Base-by-base conservation (phyloP, 805 yeast genomes). In the Candida xyloterini region DNA sequence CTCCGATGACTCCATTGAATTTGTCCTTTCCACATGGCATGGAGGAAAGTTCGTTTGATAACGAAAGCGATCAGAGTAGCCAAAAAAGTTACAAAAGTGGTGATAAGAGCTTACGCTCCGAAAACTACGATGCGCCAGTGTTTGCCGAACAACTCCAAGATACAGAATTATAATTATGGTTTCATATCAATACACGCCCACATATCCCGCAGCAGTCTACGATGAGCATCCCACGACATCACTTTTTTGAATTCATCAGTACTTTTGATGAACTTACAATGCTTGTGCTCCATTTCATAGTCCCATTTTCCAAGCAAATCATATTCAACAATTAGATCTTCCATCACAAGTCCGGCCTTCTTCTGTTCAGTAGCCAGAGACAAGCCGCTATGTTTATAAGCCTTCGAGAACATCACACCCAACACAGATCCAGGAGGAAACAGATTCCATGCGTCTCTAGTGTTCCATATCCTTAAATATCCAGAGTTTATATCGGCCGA, bases 1-100 rank as follows among this genome's bases (percentile, higher is more conserved):
- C 67, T 0, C 65, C 67, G 24, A 62, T 64, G 66, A 64, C 68
- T 3, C 68, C 68, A 8, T 41, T 64, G 15, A 51, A 47, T 24
- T 44, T 62, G 25, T 54, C 62, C 4, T 46, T 57, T 18, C 51
- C 62, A 3, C 27, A 35, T 2, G 57, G 47, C n/a, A 15, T 35
- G 18, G 44, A 41, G 27, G 49, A 51, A 10, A 44, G 42, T 25
- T 40, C 50, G 9, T 44, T 48, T 15, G 44, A 45, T 1, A 47
- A 47, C 38, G 54, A 52, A 11, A 46, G 47, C n/a, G 56, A 49
- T 28, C 47, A 33, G 11, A 33, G 18, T 18, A 36, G 40, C 30
- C 40, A 29, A 24, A 10, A 13, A 13, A 36, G 40, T 27, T 16
- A 13, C 34, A 36, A 25, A 26, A 40, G 39, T 28, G 27, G 26